These are phyloP conservation scores for Fusarium pseudonygamai DNA, from an alignment of 2,329 filamentous ascomycete species.

Conservation along the genomic window DNA sequence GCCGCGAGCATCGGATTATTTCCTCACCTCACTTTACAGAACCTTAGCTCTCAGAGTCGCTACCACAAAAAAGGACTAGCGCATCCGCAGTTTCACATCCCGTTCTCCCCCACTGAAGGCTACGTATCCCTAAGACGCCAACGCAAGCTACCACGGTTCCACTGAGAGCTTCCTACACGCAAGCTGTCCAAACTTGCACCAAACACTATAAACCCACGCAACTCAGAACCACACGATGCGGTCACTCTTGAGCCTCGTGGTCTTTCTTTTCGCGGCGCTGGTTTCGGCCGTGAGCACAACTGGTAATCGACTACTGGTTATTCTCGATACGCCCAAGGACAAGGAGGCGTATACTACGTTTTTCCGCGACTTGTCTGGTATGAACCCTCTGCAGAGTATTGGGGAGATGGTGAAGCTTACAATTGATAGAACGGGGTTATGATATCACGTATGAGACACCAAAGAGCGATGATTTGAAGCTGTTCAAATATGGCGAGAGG, in stretches of 20 bases:
- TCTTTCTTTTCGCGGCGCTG: constrained; percentile 72
- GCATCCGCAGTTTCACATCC: not conserved
- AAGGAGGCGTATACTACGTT: constrained; percentile 87
- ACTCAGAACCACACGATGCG: constrained; percentile 64
- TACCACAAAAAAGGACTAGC: constrained; percentile 23
- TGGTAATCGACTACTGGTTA: constrained; percentile 83
- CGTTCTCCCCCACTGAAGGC: constrained; percentile 40
- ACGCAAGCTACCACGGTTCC: constrained; percentile 41
- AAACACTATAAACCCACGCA: constrained; percentile 11
- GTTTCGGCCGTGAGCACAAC: constrained; percentile 81
- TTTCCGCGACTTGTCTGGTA: constrained; percentile 76
- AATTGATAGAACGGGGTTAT: constrained; percentile 78
- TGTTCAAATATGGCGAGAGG: constrained; percentile 88
- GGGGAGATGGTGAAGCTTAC: constrained; percentile 28
- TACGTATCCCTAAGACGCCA: constrained; percentile 50
- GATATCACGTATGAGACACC: constrained; percentile 83
- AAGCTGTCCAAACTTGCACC: constrained; percentile 41
- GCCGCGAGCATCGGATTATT: constrained; percentile 43
- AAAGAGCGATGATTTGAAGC: constrained; percentile 77
- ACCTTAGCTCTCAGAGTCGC: not conserved
- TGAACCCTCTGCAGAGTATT: constrained; percentile 8
- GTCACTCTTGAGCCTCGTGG: constrained; percentile 75
- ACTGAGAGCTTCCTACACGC: constrained; percentile 34
- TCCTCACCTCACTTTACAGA: not conserved
- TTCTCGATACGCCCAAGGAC: constrained; percentile 84